phyloP scores from a whole-genome alignment of 2,329 filamentous ascomycete species.

The Nemania abortiva region DNA sequence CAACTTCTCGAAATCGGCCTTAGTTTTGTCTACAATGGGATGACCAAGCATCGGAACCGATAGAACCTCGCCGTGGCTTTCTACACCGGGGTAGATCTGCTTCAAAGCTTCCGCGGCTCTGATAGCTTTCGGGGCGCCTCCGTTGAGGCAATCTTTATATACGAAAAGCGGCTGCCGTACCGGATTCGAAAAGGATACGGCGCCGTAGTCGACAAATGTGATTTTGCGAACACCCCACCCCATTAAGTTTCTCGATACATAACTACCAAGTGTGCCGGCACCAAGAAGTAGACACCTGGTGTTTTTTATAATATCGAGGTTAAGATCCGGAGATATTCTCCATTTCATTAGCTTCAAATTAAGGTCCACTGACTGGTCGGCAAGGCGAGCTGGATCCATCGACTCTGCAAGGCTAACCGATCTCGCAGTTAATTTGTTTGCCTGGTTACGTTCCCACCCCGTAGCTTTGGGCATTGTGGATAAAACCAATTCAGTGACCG shows the following conservation, averaged over 20 bases:
- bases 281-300: constrained; percentile 92
- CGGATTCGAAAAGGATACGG: constrained; percentile 95
- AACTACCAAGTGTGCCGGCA: constrained; percentile 92
- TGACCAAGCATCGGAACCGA: constrained; percentile 97
- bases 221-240: constrained; percentile 97
- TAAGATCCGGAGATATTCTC: constrained; percentile 89
- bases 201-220: constrained; percentile 94
- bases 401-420: constrained; percentile 89
- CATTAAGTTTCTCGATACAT: constrained; percentile 91
- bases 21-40: constrained; percentile 80
- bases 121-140: constrained; percentile 85
- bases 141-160: constrained; percentile 88
- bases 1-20: constrained; percentile 80
- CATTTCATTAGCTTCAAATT: constrained; percentile 99
- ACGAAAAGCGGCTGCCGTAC: constrained; percentile 93
- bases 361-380: constrained; percentile 93
- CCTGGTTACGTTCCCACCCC: constrained; percentile 90
- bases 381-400: constrained; percentile 88
- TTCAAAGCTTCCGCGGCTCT: constrained; percentile 83
- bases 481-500: constrained; percentile 58
- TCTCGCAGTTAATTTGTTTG: constrained; percentile 81
- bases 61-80: constrained; percentile 82
- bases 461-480: constrained; percentile 85
- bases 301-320: constrained; percentile 89
- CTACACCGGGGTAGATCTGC: constrained; percentile 91